A percentile compares a stretch with the other conserved stretches of the same genome.
Evolutionary conservation across 2,329 filamentous ascomycete species (phyloP).

Genomic region (Gaeumannomyces tritici): DNA sequence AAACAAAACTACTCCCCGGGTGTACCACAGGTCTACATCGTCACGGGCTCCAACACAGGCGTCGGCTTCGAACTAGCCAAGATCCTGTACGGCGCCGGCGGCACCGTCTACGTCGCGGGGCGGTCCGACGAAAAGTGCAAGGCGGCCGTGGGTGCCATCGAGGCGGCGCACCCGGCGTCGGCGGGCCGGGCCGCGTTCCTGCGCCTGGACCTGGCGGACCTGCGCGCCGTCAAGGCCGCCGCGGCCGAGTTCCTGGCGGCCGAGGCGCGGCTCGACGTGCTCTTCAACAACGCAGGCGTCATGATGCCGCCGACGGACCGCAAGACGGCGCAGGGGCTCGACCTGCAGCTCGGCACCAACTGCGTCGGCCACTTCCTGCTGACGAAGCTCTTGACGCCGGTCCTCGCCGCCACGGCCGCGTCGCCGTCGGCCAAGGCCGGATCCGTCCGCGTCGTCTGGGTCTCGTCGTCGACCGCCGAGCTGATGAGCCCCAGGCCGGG

Average conservation of each 20-base stretch:
- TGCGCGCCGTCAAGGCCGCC: slow-evolving; percentile 14
- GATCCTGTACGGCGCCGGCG: slow-evolving; percentile 39
- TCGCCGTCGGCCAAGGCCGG: slow-evolving; percentile 1
- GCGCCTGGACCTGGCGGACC: slow-evolving; percentile 19
- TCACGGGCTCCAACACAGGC: slow-evolving; percentile 26
- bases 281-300: slow-evolving; percentile 30
- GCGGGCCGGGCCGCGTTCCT: slow-evolving; percentile 23
- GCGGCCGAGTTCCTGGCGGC: slow-evolving; percentile 12
- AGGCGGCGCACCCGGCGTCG: slow-evolving; percentile 9
- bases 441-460: slow-evolving; percentile 15
- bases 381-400: slow-evolving; percentile 15
- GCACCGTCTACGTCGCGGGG: slow-evolving; percentile 39
- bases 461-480: slow-evolving; percentile 11
- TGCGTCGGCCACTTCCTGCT: slow-evolving; percentile 11
- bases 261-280: slow-evolving; percentile 21
- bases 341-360: slow-evolving; percentile 18
- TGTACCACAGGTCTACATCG: slow-evolving; percentile 35
- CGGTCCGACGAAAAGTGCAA: slow-evolving; percentile 30
- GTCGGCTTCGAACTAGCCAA: slow-evolving; percentile 37
- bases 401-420: slow-evolving; percentile 10
- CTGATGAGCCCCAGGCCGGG: neutral
- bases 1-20: no score
- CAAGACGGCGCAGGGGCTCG: slow-evolving; percentile 32
- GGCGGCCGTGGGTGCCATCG: slow-evolving; percentile 29
- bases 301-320: slow-evolving; percentile 19